Percentiles rank a stretch among this genome's conserved stretches.
phyloP scores from a whole-genome alignment of 164 flowering plant genomes.

The Liriodendron chinense region DNA sequence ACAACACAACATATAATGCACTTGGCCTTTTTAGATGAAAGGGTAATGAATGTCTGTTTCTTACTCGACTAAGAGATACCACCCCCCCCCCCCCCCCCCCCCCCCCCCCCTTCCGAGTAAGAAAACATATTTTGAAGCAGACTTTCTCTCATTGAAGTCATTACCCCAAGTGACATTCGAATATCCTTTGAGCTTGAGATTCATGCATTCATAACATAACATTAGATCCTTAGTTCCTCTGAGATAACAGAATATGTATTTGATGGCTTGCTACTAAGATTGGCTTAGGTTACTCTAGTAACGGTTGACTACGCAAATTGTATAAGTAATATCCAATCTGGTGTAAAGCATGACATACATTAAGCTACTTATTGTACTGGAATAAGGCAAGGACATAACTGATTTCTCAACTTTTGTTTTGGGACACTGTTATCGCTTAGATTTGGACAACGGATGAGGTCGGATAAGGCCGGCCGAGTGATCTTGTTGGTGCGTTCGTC shows the following conservation, averaged over 20 bases:
- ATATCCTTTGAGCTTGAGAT: background rate
- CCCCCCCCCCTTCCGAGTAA: too few species aligned
- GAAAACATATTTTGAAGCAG: constrained; percentile 1
- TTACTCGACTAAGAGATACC: background rate
- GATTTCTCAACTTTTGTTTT: too few species aligned
- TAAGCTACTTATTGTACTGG: background rate
- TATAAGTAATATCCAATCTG: background rate
- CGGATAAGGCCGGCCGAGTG: too few species aligned
- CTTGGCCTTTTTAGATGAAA: background rate
- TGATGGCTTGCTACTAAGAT: background rate
- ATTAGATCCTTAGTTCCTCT: background rate
- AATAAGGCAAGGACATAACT: too few species aligned
- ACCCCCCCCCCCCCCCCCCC: too few species aligned
- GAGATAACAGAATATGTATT: background rate
- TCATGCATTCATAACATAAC: background rate
- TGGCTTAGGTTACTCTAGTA: background rate
- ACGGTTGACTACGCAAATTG: background rate
- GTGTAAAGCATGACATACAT: background rate
- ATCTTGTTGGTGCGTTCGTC: too few species aligned
- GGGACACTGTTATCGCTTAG: too few species aligned
- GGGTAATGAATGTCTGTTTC: background rate
- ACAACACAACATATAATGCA: background rate
- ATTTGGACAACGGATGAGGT: too few species aligned
- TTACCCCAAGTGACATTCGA: background rate
- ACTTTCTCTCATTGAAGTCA: background rate